Conservation (phyloP, 495 filamentous ascomycete species). For the Penicillium argentinense region DNA sequence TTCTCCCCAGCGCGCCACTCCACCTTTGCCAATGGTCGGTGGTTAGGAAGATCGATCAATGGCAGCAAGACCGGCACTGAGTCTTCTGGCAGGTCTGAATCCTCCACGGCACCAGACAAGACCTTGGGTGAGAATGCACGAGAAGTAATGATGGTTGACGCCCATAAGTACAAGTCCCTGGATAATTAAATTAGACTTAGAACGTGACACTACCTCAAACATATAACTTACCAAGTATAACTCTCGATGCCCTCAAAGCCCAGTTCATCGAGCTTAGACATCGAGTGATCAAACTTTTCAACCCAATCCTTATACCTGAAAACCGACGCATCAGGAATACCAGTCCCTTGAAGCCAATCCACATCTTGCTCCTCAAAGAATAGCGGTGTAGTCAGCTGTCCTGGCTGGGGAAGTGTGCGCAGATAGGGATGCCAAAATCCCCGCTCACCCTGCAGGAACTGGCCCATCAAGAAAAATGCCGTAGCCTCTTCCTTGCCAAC, state of each 20-base stretch:
- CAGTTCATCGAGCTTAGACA: constrained; percentile 35
- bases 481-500: constrained; percentile 38
- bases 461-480: constrained; percentile 58
- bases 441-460: constrained; percentile 47
- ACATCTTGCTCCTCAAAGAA: constrained; percentile 59
- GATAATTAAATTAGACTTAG: constrained; percentile 5
- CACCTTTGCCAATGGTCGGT: constrained; percentile 55
- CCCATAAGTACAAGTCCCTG: constrained; percentile 66
- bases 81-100: constrained; percentile 32
- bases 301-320: constrained; percentile 44
- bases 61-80: constrained; percentile 58
- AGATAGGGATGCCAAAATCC: constrained; percentile 67
- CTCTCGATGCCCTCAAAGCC: constrained; percentile 29
- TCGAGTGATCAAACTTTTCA: constrained; percentile 47
- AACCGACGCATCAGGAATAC: constrained; percentile 50
- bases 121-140: constrained; percentile 52
- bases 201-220: neutral
- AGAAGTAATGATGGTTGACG: constrained; percentile 61
- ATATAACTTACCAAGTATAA: constrained; percentile 47
- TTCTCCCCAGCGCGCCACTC: constrained; percentile 56
- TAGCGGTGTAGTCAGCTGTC: constrained; percentile 55
- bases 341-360: constrained; percentile 59
- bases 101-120: constrained; percentile 37
- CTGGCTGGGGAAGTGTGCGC: constrained; percentile 52
- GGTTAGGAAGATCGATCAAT: constrained; percentile 61